Evolutionary conservation across 2,329 filamentous ascomycete genomes (phyloP), one percentile per base, ranked within the genome.

Genomic region (Nothomitra cinnamomea): DNA sequence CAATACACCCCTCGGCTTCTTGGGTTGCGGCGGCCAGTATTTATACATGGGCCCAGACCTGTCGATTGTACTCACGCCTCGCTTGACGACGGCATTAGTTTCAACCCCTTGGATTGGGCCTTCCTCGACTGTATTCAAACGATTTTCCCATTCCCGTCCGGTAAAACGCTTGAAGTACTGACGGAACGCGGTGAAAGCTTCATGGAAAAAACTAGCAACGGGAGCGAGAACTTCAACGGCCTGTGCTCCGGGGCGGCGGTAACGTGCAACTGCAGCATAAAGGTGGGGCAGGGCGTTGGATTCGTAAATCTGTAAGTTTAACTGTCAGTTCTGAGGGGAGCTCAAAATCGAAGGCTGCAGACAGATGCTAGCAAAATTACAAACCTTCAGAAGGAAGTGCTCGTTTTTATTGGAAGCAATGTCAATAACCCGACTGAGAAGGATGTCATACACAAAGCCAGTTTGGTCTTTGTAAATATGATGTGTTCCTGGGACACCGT

Each of bases 381-480:
- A 67, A 67, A 85, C 82, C 56, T 72, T 76, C 1, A 85, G 64
- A 0, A 71, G 68, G 41, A 78, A 81, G 35, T 74, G 77, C 60
- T 87, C 77, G 43, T 76, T 76, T 0, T 66, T 61, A 40, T 75
- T 74, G 10, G 69, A 68, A 3, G 56, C 64, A 40, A 62, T 71
- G 64, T 66, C 76, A 62, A 61, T 63, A 17, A 49, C 45, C 28
- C 83, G 76, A 2, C 73, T 72, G 13, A 92, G 67, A 0, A 72
- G 71, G 55, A 85, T 67, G 53, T 80, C 72, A 66, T 87, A 87
- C 2, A 69, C 64, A 62, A 87, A 85, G 49, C 73, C 75, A 0
- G 74, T 74, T 2, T 60, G 54, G 62, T 92, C 85, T 17, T 65
- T 67, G 65, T 83, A 87, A 56, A 85, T 65, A 56, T 79, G 79